Conservation (phyloP, 495 filamentous ascomycete species). For the Aspergillus conjunctus region DNA sequence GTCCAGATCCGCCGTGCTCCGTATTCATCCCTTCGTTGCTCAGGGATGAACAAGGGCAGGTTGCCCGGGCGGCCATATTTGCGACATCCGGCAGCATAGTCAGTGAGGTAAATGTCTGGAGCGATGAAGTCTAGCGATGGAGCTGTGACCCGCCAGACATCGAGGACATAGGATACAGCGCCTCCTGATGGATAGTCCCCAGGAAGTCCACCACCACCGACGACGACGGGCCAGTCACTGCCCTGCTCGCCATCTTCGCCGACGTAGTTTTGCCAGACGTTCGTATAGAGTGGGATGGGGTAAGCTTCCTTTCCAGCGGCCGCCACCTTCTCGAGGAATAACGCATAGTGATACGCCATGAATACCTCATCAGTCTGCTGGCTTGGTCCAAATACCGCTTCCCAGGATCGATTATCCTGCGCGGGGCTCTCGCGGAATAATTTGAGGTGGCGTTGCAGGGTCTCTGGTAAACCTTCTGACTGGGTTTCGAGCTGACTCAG, state of each 20-base stretch:
- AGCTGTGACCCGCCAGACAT: conserved; percentile 48
- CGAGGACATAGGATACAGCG: conserved; percentile 42
- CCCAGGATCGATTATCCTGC: conserved; percentile 31
- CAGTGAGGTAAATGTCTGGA: conserved; percentile 52
- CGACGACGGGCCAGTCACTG: conserved; percentile 37
- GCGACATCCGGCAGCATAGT: conserved; percentile 43
- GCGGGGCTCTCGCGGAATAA: conserved; percentile 22
- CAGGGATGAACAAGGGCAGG: conserved; percentile 54
- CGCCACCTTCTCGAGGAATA: conserved; percentile 48
- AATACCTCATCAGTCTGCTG: conserved; percentile 50
- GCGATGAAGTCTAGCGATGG: conserved; percentile 51
- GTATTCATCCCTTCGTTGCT: conserved; percentile 52
- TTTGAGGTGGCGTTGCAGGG: conserved; percentile 30
- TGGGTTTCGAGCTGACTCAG: conserved; percentile 33
- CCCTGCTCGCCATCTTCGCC: conserved; percentile 31
- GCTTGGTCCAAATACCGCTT: conserved; percentile 43
- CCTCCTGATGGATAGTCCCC: conserved; percentile 54
- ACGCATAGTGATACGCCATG: conserved; percentile 53
- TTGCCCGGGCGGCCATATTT: conserved; percentile 45
- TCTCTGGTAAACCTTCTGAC: conserved; percentile 35
- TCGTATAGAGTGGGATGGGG: conserved; percentile 49
- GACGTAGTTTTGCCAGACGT: conserved; percentile 49
- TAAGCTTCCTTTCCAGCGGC: conserved; percentile 45
- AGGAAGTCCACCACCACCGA: conserved; percentile 45
- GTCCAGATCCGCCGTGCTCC: conserved; percentile 48